phyloP scores from a whole-genome alignment of 805 yeast species.

The Candida mattraensis region DNA sequence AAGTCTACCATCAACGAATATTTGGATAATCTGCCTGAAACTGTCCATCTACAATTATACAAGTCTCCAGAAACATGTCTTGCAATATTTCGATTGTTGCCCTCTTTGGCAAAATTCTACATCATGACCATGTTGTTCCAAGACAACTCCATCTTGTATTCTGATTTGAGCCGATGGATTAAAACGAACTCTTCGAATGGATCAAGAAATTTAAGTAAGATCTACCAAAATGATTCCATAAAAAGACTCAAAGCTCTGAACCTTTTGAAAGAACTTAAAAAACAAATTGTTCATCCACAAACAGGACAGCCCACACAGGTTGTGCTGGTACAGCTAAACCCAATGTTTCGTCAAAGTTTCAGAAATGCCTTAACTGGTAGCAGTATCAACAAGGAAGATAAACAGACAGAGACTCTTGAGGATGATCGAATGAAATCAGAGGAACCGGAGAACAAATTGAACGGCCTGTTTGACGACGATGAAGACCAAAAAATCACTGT shows the following conservation, averaged over 20 bases:
- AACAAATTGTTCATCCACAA: constrained; percentile 34
- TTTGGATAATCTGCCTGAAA: constrained; percentile 83
- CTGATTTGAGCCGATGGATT: constrained; percentile 76
- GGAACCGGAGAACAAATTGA: constrained; percentile 4
- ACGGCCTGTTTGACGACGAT: constrained; percentile 67
- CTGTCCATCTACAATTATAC: constrained; percentile 79
- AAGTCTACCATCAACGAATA: constrained; percentile 82
- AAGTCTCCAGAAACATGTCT: constrained; percentile 91
- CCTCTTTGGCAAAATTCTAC: constrained; percentile 85
- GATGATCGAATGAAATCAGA: constrained; percentile 4
- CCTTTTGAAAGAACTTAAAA: constrained; percentile 58
- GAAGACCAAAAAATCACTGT: constrained; percentile 53
- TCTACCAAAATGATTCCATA: constrained; percentile 71
- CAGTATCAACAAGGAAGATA: constrained; percentile 33
- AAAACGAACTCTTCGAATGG: constrained; percentile 32
- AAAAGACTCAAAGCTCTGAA: constrained; percentile 76
- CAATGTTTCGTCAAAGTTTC: constrained; percentile 72
- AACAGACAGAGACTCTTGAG: constrained; percentile 11
- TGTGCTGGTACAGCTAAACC: constrained; percentile 53
- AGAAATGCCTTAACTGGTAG: constrained; percentile 80
- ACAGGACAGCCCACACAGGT: constrained; percentile 34
- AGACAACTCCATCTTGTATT: constrained; percentile 66
- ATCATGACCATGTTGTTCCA: constrained; percentile 85
- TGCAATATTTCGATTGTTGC: constrained; percentile 86
- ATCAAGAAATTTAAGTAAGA: constrained; percentile 34